Conservation (phyloP, 2,329 filamentous ascomycete genomes). For the Rhexocercosporidium sp. region DNA sequence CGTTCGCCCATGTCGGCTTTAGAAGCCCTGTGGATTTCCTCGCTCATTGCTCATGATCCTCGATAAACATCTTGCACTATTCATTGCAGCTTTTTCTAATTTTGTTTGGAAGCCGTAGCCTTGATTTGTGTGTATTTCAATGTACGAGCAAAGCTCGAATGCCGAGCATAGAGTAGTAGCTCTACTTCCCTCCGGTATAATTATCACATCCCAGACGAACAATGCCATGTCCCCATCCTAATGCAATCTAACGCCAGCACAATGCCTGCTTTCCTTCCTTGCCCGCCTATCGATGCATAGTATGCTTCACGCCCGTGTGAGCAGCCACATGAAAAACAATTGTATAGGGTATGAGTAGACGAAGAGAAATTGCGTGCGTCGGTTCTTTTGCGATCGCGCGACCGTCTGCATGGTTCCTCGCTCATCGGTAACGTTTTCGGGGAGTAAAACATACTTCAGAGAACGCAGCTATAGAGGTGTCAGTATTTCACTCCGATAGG, state of each 20-base stretch:
- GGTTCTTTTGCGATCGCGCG: constrained; percentile 82
- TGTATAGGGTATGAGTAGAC: constrained; percentile 95
- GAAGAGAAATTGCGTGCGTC: constrained; percentile 90
- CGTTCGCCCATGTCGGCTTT: too few species aligned
- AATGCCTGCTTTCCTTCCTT: constrained; percentile 25
- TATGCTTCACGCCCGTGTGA: constrained; percentile 50
- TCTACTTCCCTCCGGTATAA: too few species aligned
- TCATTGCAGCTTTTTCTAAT: too few species aligned
- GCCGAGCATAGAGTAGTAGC: too few species aligned
- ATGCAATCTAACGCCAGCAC: constrained; percentile 29
- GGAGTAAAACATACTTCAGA: constrained; percentile 92
- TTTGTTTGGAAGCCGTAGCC: not conserved
- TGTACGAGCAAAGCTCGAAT: not conserved
- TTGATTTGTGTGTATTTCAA: not conserved
- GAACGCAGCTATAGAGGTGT: constrained; percentile 74
- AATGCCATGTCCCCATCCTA: not conserved
- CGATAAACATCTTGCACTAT: not conserved
- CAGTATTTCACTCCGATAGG: constrained; percentile 14
- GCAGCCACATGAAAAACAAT: constrained; percentile 90
- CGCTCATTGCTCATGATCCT: not conserved
- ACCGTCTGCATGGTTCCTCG: constrained; percentile 69
- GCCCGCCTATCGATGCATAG: constrained; percentile 10
- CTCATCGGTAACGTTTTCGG: constrained; percentile 73
- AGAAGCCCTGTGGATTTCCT: too few species aligned
- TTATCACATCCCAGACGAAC: too few species aligned